These are phyloP conservation scores for Globisporangium recalcitrans DNA, from an alignment of 352 stramenopile species.

Conservation along the genomic window DNA sequence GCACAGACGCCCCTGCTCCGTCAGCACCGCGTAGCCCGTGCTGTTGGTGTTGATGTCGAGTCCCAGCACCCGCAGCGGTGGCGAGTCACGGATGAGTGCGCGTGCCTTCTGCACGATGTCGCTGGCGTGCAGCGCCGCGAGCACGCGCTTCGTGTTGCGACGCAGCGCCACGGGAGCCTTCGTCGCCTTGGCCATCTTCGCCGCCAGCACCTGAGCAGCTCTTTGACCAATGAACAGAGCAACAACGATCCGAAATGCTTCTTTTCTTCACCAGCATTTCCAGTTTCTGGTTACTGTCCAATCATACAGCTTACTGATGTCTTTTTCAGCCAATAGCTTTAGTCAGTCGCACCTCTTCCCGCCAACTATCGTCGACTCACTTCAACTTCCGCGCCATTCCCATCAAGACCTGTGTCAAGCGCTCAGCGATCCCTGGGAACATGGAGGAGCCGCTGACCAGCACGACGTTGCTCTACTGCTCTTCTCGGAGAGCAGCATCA, in stretches of 20 bases:
- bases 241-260: too few relatives aligned
- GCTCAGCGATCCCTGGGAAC: background rate
- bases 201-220: background rate
- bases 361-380: too few relatives aligned
- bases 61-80: constrained; percentile 53
- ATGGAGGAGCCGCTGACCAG: background rate
- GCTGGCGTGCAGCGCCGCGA: constrained; percentile 39
- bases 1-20: constrained; percentile 40
- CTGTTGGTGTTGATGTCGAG: constrained; percentile 85
- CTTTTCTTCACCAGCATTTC: too few relatives aligned
- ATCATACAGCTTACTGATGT: too few relatives aligned
- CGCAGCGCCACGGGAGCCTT: constrained; percentile 19
- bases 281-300: too few relatives aligned
- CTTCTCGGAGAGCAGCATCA: too few relatives aligned
- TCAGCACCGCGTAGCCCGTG: constrained; percentile 70
- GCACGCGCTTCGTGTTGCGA: constrained; percentile 46
- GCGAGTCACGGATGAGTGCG: constrained; percentile 24
- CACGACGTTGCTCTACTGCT: too few relatives aligned
- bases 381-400: too few relatives aligned
- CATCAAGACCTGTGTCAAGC: background rate
- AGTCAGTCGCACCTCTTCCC: too few relatives aligned
- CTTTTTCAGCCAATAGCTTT: too few relatives aligned
- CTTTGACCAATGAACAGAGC: too few relatives aligned
- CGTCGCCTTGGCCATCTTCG: background rate
- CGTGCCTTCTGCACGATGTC: constrained; percentile 20